Conservation (phyloP, 73 alveolate species). For the Uronychia binucleata region DNA sequence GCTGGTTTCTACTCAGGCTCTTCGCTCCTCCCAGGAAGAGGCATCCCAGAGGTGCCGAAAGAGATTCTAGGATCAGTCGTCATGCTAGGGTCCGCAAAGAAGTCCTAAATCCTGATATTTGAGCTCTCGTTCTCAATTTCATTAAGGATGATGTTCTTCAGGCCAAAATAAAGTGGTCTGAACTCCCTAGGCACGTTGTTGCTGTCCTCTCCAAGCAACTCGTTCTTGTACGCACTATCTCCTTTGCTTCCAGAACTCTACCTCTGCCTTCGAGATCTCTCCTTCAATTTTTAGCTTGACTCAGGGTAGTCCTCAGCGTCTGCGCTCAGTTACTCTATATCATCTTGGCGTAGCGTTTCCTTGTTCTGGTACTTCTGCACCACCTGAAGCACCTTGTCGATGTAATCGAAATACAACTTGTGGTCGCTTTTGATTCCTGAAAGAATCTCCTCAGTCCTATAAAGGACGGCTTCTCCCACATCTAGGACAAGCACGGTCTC, state of each 20-base stretch:
- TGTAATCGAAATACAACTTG: not conserved
- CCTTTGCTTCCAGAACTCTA: too few species aligned
- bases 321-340: too few species aligned
- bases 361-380: too few species aligned
- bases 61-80: not conserved
- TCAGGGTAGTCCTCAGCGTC: too few species aligned
- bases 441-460: not conserved
- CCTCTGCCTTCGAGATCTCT: too few species aligned
- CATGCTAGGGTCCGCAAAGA: not conserved
- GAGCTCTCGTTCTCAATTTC: constrained; percentile 34
- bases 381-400: not conserved
- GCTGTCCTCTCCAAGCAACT: constrained; percentile 41
- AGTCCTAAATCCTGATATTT: not conserved
- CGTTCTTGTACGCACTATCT: constrained; percentile 26
- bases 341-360: too few species aligned
- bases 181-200: not conserved
- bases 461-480: too few species aligned
- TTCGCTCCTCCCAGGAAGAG: not conserved
- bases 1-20: not conserved
- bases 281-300: too few species aligned
- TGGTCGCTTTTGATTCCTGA: not conserved
- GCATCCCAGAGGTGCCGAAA: not conserved
- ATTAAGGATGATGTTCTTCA: constrained; percentile 33
- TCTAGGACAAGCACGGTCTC: too few species aligned
- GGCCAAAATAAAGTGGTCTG: constrained; percentile 50